Conservation (phyloP, 1,139 yeast species). For the Yamadazyma taylorii region DNA sequence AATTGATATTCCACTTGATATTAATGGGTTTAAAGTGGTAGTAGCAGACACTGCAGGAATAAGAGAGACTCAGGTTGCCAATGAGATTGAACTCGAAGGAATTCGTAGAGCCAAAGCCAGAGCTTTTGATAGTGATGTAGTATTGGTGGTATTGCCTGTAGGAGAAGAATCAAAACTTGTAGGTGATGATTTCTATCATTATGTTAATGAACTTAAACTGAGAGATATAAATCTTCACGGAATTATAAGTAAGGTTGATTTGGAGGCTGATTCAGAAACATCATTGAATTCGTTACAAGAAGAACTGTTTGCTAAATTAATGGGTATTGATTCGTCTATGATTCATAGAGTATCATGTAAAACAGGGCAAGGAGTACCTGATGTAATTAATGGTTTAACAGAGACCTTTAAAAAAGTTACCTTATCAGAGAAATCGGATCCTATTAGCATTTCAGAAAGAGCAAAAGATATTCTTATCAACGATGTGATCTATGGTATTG, state of each 20-base stretch:
- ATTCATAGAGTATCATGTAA: slow-evolving; percentile 64
- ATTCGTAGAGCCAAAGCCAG: slow-evolving; percentile 70
- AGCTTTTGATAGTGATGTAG: slow-evolving; percentile 61
- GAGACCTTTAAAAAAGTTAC: slow-evolving; percentile 50
- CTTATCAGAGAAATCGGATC: slow-evolving; percentile 51
- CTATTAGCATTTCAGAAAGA: slow-evolving; percentile 70
- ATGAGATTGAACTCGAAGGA: slow-evolving; percentile 77
- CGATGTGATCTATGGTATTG: slow-evolving; percentile 74
- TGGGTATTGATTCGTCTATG: slow-evolving; percentile 10
- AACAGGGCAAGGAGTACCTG: slow-evolving; percentile 54
- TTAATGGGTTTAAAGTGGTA: slow-evolving; percentile 80
- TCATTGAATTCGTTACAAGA: not conserved
- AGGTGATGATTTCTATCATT: slow-evolving; percentile 27
- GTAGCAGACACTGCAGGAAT: slow-evolving; percentile 95
- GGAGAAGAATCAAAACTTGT: slow-evolving; percentile 13
- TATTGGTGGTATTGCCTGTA: slow-evolving; percentile 52
- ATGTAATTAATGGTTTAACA: slow-evolving; percentile 37
- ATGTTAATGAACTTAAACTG: slow-evolving; percentile 29
- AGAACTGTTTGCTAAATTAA: slow-evolving; percentile 3
- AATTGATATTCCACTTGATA: slow-evolving; percentile 77
- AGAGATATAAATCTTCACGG: slow-evolving; percentile 28
- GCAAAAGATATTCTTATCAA: slow-evolving; percentile 68
- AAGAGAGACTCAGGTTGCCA: slow-evolving; percentile 49
- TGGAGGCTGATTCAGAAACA: slow-evolving; percentile 23
- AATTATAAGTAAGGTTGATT: slow-evolving; percentile 63